phyloP scores from a whole-genome alignment of 495 filamentous ascomycete species.

The Lentithecium fluviatile region DNA sequence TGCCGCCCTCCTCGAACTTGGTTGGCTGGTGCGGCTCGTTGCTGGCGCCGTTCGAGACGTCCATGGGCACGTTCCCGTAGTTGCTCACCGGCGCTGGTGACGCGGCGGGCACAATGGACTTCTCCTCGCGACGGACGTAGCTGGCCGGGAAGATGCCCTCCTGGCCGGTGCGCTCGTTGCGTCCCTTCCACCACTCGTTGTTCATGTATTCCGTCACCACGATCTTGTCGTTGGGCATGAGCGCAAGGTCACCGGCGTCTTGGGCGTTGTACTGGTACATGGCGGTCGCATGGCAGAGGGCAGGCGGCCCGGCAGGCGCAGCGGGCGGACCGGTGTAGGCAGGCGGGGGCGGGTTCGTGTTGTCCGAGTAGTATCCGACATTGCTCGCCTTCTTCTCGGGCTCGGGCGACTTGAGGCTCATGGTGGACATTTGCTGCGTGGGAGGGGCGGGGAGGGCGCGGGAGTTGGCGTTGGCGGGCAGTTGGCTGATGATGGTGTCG shows the following conservation, averaged over 20 bases:
- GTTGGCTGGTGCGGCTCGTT: conserved; percentile 42
- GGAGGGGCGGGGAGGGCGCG: conserved; percentile 54
- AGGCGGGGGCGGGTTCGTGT: conserved; percentile 53
- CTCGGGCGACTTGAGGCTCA: conserved; percentile 46
- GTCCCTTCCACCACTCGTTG: conserved; percentile 93
- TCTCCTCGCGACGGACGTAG: conserved; percentile 64
- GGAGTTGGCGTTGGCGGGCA: conserved; percentile 57
- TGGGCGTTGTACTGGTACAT: conserved; percentile 77
- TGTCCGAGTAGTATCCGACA: conserved; percentile 47
- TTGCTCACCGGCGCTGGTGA: conserved; percentile 39
- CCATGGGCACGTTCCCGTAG: conserved; percentile 50
- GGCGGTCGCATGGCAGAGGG: conserved; percentile 71
- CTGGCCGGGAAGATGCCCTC: conserved; percentile 89
- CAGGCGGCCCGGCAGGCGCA: conserved; percentile 53
- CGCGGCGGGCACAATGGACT: conserved; percentile 23
- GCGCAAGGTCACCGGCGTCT: conserved; percentile 73
- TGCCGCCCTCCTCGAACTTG: conserved; percentile 58
- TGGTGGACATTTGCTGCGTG: conserved; percentile 42
- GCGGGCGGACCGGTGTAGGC: conserved; percentile 51
- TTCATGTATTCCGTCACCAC: conserved; percentile 88
- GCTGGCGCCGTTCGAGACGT: conserved; percentile 39
- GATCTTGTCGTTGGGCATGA: conserved; percentile 74
- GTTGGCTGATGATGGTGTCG: conserved; percentile 65
- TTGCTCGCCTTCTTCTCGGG: conserved; percentile 48
- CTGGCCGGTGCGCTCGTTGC: conserved; percentile 70